These are phyloP conservation scores for Aspergillus oerlinghausenensis DNA, from an alignment of 2,329 filamentous ascomycete species.

Conservation along the genomic window DNA sequence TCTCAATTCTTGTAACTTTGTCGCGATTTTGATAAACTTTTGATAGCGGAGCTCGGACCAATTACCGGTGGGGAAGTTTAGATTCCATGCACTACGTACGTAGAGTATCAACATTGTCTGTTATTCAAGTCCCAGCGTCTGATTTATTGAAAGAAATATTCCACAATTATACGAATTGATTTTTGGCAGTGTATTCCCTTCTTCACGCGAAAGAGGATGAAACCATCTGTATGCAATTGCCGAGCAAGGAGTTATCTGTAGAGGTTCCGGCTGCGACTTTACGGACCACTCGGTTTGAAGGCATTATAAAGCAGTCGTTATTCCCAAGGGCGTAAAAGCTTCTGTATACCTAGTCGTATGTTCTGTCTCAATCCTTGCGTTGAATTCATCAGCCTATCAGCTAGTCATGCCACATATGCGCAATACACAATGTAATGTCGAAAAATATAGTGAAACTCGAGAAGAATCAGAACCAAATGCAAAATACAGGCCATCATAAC, in stretches of 20 bases:
- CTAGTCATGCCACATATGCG: slow-evolving; percentile 29
- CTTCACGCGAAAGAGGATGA: too few relatives aligned
- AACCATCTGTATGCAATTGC: not conserved
- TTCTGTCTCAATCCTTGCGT: slow-evolving; percentile 4
- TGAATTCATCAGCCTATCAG: slow-evolving; percentile 23
- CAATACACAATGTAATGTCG: slow-evolving; percentile 25
- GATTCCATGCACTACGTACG: too few relatives aligned
- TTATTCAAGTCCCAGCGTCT: too few relatives aligned
- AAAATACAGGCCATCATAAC: slow-evolving; percentile 30
- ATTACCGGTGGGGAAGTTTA: not conserved
- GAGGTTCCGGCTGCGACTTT: not conserved
- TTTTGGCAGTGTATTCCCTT: not conserved
- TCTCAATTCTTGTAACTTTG: not conserved
- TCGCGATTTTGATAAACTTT: not conserved
- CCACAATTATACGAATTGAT: not conserved
- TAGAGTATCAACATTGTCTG: not conserved
- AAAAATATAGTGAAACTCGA: slow-evolving; percentile 22
- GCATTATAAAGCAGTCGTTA: not conserved
- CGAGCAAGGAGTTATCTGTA: not conserved
- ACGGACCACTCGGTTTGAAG: not conserved
- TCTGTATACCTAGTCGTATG: not conserved
- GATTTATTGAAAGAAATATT: not conserved
- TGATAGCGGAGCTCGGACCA: not conserved
- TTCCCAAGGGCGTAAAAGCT: not conserved
- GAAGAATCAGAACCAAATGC: slow-evolving; percentile 25